Conservation (phyloP, 1,284 basidiomycete species). For the Ustilago bromivora region DNA sequence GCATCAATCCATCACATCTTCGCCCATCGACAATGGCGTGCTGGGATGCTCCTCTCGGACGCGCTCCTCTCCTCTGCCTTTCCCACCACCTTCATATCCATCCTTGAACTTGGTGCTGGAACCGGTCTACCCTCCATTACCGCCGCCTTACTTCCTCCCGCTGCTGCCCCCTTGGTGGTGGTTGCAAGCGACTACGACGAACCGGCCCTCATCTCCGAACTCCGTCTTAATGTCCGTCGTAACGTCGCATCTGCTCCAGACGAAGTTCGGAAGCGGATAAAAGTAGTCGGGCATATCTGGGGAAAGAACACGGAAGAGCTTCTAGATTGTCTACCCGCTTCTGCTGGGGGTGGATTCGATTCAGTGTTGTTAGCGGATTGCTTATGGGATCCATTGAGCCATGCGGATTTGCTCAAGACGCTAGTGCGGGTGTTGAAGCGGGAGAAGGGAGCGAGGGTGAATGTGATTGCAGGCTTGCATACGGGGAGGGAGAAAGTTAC, state of each 20-base stretch:
- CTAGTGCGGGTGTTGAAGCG: conserved; percentile 38
- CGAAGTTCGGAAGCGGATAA: conserved; percentile 16
- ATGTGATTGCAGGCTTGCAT: conserved; percentile 65
- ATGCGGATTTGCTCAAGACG: conserved; percentile 60
- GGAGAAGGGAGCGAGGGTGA: conserved; percentile 43
- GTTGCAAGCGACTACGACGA: conserved; percentile 67
- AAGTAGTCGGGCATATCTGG: conserved; percentile 64
- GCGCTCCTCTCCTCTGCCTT: conserved; percentile 54
- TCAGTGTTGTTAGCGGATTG: conserved; percentile 66
- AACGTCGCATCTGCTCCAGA: conserved; percentile 16
- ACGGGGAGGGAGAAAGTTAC: conserved; percentile 63
- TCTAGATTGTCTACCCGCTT: conserved; percentile 53
- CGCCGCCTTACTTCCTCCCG: conserved; percentile 30
- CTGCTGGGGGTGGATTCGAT: conserved; percentile 34
- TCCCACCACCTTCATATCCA: conserved; percentile 20
- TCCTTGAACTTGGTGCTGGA: conserved; percentile 65
- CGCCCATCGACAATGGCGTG: conserved; percentile 68
- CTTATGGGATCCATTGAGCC: conserved; percentile 66
- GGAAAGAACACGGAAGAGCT: conserved; percentile 60
- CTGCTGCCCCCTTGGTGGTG: conserved; percentile 26
- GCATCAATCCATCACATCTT: conserved; percentile 66
- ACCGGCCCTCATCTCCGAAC: conserved; percentile 58
- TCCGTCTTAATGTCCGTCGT: conserved; percentile 47
- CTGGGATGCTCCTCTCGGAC: conserved; percentile 67
- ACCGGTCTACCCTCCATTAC: conserved; percentile 63